Percentiles rank a stretch among this genome's conserved stretches.
Evolutionary conservation across 495 filamentous ascomycete species (phyloP).

Genomic region (Pseudoneurospora amorphoporcata): DNA sequence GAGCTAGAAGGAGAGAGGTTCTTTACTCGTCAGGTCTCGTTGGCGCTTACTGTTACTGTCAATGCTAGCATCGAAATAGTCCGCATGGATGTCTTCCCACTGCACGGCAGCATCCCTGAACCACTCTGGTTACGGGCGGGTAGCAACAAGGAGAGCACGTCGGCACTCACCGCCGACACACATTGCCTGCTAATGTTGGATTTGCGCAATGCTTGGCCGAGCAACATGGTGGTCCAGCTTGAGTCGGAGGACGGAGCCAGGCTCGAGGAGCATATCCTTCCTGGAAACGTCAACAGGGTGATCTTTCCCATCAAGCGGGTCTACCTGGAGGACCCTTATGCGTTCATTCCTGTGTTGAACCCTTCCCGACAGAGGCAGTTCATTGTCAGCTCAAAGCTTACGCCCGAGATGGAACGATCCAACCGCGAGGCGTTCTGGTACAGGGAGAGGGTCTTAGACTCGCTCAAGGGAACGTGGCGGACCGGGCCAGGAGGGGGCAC

Average conservation of each 20-base stretch:
- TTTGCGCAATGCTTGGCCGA: slow-evolving; percentile 80
- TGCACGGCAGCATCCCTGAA: slow-evolving; percentile 42
- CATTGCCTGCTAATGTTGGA: slow-evolving; percentile 77
- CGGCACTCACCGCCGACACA: slow-evolving; percentile 35
- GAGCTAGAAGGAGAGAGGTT: slow-evolving; percentile 57
- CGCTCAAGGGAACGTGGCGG: slow-evolving; percentile 57
- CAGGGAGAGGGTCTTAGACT: slow-evolving; percentile 69
- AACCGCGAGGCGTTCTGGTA: slow-evolving; percentile 88
- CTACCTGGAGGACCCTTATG: slow-evolving; percentile 65
- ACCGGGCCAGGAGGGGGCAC: background rate
- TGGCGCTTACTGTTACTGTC: slow-evolving; percentile 80
- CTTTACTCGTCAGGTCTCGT: slow-evolving; percentile 71
- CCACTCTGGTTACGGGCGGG: slow-evolving; percentile 33
- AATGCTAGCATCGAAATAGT: slow-evolving; percentile 78
- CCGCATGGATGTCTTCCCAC: slow-evolving; percentile 67
- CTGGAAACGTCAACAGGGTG: slow-evolving; percentile 68
- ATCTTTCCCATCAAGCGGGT: slow-evolving; percentile 67
- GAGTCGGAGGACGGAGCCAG: slow-evolving; percentile 24
- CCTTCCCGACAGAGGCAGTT: slow-evolving; percentile 72
- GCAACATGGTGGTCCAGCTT: slow-evolving; percentile 53
- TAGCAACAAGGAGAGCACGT: slow-evolving; percentile 11
- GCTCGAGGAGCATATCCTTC: slow-evolving; percentile 51
- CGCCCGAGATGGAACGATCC: slow-evolving; percentile 67
- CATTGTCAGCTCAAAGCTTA: slow-evolving; percentile 72
- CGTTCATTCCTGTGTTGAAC: slow-evolving; percentile 71